Evolutionary conservation across 148 eudicot genomes (phyloP), one percentile per base, ranked within the genome.

Genomic region (Fallopia convolvulus): DNA sequence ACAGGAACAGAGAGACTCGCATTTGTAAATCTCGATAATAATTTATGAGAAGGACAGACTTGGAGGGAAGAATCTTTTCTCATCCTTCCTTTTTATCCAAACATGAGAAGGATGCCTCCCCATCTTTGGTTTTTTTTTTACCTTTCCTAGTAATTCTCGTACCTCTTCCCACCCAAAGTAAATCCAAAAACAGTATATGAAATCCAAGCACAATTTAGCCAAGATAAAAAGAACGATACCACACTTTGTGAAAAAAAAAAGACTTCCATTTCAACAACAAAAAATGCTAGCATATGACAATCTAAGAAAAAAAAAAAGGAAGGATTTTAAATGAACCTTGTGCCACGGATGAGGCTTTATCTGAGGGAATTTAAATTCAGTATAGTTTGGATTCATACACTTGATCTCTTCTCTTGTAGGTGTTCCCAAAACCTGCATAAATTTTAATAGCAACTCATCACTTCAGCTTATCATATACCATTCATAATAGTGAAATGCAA

Each of bases 311-410:
- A 36, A 39, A 6, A 15, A 2, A 63, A 10, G n/a, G 46, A 41
- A 44, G 55, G 15, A 46, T 10, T 55, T 32, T 55, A n/a, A 77
- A 15, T 77, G 70, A 83, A 92, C 97, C 95, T 94, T 94, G 86
- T 94, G 98, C 97, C 98, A 94, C 41, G 98, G 98, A 86, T 94
- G 98, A 81, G 98, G 95, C 84, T 94, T 94, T 82, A 94, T 94
- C 87, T 94, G 98, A 21, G 98, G 98, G 76, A 94, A 94, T 82
- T 92, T 94, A 83, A 94, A 94, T 83, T 94, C 97, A 17, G 98
- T 94, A 78, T 94, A 94, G 80, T 94, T 94, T 80, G 98, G 98
- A 81, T 94, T 94, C 98, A 94, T 94, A 76, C 98, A 94, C 79
- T 92, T 94, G 78, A 94, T 94, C 89, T 94, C 98, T 84, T 94